Percentiles rank a stretch among this genome's conserved stretches.
Evolutionary conservation across 495 filamentous ascomycete species (phyloP).

Genomic region (Penicillium soppii): DNA sequence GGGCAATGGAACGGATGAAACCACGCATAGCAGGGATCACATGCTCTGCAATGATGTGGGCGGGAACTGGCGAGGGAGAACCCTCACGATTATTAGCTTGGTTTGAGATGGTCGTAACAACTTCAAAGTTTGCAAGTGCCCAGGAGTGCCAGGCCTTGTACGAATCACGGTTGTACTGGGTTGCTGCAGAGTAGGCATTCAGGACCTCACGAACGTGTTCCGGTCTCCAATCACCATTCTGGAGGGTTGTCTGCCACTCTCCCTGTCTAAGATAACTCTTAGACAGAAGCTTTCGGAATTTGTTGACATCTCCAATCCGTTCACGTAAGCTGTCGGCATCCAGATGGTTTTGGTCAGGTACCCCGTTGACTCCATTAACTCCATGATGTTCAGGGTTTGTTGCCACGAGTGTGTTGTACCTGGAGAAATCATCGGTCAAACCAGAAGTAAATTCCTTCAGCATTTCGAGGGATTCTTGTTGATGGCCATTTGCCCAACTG

Average conservation of each 20-base stretch:
- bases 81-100: constrained; percentile 60
- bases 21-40: constrained; percentile 92
- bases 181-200: constrained; percentile 82
- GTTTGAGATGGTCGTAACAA: constrained; percentile 75
- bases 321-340: constrained; percentile 39
- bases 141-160: constrained; percentile 99
- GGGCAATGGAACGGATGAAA: constrained; percentile 91
- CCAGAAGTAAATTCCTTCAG: constrained; percentile 80
- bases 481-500: constrained; percentile 77
- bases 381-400: constrained; percentile 44
- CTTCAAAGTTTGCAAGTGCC: constrained; percentile 98
- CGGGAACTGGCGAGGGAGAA: constrained; percentile 48
- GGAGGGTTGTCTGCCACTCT: constrained; percentile 84
- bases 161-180: constrained; percentile 85
- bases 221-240: constrained; percentile 83
- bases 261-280: constrained; percentile 95
- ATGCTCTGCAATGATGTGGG: constrained; percentile 71
- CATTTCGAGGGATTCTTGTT: constrained; percentile 70
- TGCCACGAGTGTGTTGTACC: constrained; percentile 53
- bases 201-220: constrained; percentile 69
- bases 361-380: constrained; percentile 61
- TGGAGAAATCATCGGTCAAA: constrained; percentile 71
- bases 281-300: constrained; percentile 72
- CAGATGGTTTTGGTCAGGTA: constrained; percentile 44
- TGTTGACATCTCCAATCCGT: constrained; percentile 43